Evolutionary conservation across 2,329 filamentous ascomycete genomes (phyloP).

Genomic region (Fusarium austroafricanum): DNA sequence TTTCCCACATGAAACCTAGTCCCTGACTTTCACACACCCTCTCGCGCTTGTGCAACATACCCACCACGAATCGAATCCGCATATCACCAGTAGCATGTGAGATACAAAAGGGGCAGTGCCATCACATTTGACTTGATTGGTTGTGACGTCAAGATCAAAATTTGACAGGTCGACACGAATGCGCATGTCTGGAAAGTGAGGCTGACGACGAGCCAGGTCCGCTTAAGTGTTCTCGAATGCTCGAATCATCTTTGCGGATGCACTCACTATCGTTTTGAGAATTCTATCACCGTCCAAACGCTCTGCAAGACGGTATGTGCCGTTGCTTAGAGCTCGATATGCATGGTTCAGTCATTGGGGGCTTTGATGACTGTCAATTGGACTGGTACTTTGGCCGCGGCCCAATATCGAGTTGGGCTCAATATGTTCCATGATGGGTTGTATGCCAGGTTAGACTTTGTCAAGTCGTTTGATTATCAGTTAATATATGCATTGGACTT

Average conservation of each 20-base stretch:
- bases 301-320: neutral
- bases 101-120: neutral
- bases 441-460: no score
- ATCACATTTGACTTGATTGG: conserved; percentile 10
- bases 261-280: neutral
- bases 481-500: neutral
- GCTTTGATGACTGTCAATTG: neutral
- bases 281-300: neutral
- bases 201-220: conserved; percentile 18
- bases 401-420: conserved; percentile 21
- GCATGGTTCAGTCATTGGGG: neutral
- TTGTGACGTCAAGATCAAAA: neutral
- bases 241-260: conserved; percentile 10
- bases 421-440: neutral
- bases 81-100: conserved; percentile 13
- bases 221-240: neutral
- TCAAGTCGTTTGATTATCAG: neutral
- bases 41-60: conserved; percentile 11
- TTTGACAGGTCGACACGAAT: conserved; percentile 2
- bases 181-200: conserved; percentile 19
- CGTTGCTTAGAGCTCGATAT: neutral
- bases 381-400: neutral
- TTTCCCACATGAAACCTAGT: conserved; percentile 11
- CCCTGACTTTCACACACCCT: conserved; percentile 15
- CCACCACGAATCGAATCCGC: neutral